A percentile compares a stretch with the other conserved stretches of the same genome.
Conservation (phyloP, 768 basidiomycete species). For the Lactifluus subvellereus region DNA sequence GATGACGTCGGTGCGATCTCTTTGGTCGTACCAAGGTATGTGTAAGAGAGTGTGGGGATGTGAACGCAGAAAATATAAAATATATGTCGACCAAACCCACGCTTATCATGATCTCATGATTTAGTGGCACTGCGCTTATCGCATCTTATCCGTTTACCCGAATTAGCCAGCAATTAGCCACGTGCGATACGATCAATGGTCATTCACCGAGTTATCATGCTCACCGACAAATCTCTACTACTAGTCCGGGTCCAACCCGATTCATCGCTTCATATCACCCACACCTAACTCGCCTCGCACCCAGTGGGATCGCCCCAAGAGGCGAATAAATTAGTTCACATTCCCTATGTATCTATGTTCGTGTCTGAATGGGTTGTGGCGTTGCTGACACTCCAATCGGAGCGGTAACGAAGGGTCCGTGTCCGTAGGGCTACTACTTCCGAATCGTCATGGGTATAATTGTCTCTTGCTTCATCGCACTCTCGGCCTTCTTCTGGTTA, state of each 20-base stretch:
- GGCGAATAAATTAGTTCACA: constrained; percentile 9
- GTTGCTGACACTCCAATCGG: not conserved
- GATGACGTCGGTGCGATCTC: not conserved
- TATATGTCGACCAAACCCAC: no score
- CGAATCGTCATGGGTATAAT: constrained; percentile 62
- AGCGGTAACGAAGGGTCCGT: constrained; percentile 9
- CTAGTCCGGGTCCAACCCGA: constrained; percentile 6
- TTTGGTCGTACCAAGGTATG: not conserved
- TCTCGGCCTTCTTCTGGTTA: constrained; percentile 78
- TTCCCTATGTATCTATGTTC: constrained; percentile 13
- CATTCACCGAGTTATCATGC: not conserved
- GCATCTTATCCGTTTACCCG: not conserved
- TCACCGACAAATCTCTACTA: not conserved
- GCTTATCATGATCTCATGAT: not conserved
- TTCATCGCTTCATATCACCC: not conserved
- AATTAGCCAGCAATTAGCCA: not conserved
- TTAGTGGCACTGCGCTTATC: constrained; percentile 10
- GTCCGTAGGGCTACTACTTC: constrained; percentile 28
- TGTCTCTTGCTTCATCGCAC: constrained; percentile 42
- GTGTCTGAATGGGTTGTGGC: not conserved
- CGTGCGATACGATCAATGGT: not conserved
- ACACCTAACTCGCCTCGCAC: constrained; percentile 8
- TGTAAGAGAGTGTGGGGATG: not conserved
- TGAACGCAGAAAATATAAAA: not conserved
- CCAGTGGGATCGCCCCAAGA: not conserved